Percentiles rank a stretch among this genome's conserved stretches.
These are phyloP conservation scores for Epichloe hybrida DNA, from an alignment of 2,329 filamentous ascomycete species.

Conservation along the genomic window DNA sequence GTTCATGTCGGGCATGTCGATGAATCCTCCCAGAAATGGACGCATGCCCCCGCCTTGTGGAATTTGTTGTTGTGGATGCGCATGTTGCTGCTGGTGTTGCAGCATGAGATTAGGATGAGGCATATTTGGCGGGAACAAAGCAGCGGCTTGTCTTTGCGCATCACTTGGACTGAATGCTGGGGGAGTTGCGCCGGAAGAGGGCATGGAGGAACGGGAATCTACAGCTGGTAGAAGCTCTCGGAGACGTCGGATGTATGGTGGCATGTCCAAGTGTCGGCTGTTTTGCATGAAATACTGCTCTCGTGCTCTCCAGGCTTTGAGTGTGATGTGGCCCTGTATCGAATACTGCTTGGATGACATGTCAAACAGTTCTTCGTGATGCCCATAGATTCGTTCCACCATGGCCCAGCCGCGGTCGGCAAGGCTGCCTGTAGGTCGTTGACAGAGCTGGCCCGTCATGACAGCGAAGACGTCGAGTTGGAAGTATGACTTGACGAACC, in stretches of 20 bases:
- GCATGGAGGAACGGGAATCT: conserved; percentile 22
- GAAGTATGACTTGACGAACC: conserved; percentile 42
- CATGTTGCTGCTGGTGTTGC: conserved; percentile 3
- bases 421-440: conserved; percentile 32
- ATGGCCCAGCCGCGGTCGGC: conserved; percentile 40
- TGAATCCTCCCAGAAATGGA: conserved; percentile 28
- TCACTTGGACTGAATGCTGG: not conserved
- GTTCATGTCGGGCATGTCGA: conserved; percentile 30
- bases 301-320: conserved; percentile 40
- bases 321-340: conserved; percentile 31
- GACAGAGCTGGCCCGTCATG: conserved; percentile 39
- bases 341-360: conserved; percentile 30
- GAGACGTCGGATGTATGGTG: conserved; percentile 33
- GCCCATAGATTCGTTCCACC: conserved; percentile 32
- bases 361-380: conserved; percentile 38
- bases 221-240: conserved; percentile 26
- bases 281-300: conserved; percentile 26
- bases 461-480: conserved; percentile 43
- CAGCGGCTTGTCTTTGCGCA: not conserved
- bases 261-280: conserved; percentile 27
- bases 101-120: not conserved
- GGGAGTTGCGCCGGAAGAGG: conserved; percentile 6
- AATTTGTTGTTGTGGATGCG: conserved; percentile 4
- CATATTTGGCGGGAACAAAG: conserved; percentile 1
- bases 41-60: conserved; percentile 21